Evolutionary conservation across 2,329 filamentous ascomycete genomes (phyloP).

Genomic region (Hymenoscyphus fructigenus): DNA sequence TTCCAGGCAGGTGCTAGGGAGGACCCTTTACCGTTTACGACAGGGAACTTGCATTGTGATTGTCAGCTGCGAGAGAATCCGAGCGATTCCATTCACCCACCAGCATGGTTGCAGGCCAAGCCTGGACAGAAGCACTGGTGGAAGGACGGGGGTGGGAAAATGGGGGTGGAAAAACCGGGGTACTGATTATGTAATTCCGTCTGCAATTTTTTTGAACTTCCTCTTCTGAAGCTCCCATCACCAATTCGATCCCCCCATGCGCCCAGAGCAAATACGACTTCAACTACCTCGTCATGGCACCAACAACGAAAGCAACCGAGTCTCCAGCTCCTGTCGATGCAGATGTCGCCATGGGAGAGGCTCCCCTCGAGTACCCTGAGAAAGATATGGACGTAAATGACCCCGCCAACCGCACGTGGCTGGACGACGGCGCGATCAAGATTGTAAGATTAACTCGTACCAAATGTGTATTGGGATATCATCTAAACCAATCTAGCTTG

Average conservation of each 20-base stretch:
- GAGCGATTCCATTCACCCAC: neutral
- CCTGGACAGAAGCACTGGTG: neutral
- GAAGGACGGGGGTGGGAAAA: neutral
- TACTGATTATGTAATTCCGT: neutral
- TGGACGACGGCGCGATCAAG: slow-evolving; percentile 28
- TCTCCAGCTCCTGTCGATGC: slow-evolving; percentile 9
- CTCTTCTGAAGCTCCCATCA: neutral
- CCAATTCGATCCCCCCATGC: slow-evolving; percentile 9
- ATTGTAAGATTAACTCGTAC: slow-evolving; percentile 27
- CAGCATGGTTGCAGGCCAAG: neutral
- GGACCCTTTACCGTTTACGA: neutral
- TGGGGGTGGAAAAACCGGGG: neutral
- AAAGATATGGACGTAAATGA: slow-evolving; percentile 13
- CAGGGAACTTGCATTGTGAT: neutral
- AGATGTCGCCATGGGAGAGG: slow-evolving; percentile 32
- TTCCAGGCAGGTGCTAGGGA: neutral
- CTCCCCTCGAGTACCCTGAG: neutral
- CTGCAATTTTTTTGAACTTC: neutral
- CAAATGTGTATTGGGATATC: neutral
- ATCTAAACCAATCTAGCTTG: slow-evolving; percentile 57
- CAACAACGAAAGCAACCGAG: slow-evolving; percentile 23
- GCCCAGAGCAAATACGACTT: slow-evolving; percentile 6
- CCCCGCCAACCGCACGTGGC: slow-evolving; percentile 17
- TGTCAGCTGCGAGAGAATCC: neutral
- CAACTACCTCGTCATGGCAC: slow-evolving; percentile 18